phyloP scores from a whole-genome alignment of 2,329 filamentous ascomycete species.

The Trichoderma oligosporum region DNA sequence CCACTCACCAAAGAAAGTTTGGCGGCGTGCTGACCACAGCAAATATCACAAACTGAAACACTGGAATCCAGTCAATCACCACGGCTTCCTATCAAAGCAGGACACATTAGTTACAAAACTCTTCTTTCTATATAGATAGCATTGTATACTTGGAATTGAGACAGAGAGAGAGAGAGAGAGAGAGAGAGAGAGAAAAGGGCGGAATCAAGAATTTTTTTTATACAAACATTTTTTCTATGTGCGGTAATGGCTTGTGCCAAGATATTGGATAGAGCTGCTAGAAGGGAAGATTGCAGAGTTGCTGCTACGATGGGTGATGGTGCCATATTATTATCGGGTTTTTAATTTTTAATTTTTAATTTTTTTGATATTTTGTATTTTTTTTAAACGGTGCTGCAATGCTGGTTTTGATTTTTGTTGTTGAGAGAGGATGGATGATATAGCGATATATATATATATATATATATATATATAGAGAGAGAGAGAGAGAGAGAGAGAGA shows the following conservation, averaged over 20 bases:
- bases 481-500: too few relatives aligned
- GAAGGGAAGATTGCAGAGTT: slow-evolving; percentile 61
- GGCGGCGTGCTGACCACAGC: slow-evolving; percentile 70
- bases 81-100: slow-evolving; percentile 48
- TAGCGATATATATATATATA: too few relatives aligned
- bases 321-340: slow-evolving; percentile 23
- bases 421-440: too few relatives aligned
- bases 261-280: slow-evolving; percentile 66
- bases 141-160: too few relatives aligned
- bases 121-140: not conserved
- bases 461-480: too few relatives aligned
- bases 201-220: not conserved
- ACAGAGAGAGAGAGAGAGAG: not conserved
- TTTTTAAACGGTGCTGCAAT: too few relatives aligned
- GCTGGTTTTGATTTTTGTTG: too few relatives aligned
- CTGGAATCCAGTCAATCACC: slow-evolving; percentile 59
- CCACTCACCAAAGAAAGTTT: slow-evolving; percentile 74
- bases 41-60: slow-evolving; percentile 76
- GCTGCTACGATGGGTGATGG: slow-evolving; percentile 53
- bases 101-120: not conserved
- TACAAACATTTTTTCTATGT: slow-evolving; percentile 54
- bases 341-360: not conserved
- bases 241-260: slow-evolving; percentile 68
- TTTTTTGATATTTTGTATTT: not conserved
- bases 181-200: not conserved